Base-by-base conservation (phyloP, 2,329 filamentous ascomycete genomes). In the Xylaria polymorpha region DNA sequence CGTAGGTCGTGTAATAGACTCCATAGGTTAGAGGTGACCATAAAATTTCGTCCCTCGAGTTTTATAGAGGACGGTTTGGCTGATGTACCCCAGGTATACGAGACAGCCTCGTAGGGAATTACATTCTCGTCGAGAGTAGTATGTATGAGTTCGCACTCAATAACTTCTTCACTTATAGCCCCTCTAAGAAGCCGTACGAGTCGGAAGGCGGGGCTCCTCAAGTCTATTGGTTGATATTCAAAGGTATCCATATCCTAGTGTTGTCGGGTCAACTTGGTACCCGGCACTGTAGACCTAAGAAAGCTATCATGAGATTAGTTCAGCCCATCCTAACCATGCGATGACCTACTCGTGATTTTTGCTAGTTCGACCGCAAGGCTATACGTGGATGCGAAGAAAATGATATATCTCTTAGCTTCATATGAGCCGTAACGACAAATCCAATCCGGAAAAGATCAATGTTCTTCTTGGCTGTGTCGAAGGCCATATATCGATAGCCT, bases 101-200 rank as follows among this genome's bases (percentile, higher is more conserved):
- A 71, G 25, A 69, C 60, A 1, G 69, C 67, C 37, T 71, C 69
- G 41, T 71, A 71, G 6, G 59, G 50, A 22, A 71, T 58, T 3
- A 41, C 58, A 41, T 71, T 69, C 12, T 61, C 50, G 22, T 71
- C 66, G 9, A 71, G 69, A 0, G 58, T 63, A 2, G 62, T 60
- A 12, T 66, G 20, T 44, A 71, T 58, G n/a, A 71, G 41, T 12
- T 66, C 62, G 20, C 69, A 71, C 20, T 65, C 51, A 5, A 68
- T 48, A 3, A 66, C 43, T 2, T 39, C 14, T 4, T 18, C n/a
- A 10, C 18, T 0, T 10, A 2, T 1, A 25, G 1, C 1, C 7
- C 59, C 69, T 64, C 25, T 29, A 3, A 61, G 14, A 53, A 71
- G 69, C 22, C 62, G 48, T 15, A 69, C 53, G 0, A 71, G 66